Base-by-base conservation (phyloP, 2,329 filamentous ascomycete species). In the Sphaceloma murrayae region DNA sequence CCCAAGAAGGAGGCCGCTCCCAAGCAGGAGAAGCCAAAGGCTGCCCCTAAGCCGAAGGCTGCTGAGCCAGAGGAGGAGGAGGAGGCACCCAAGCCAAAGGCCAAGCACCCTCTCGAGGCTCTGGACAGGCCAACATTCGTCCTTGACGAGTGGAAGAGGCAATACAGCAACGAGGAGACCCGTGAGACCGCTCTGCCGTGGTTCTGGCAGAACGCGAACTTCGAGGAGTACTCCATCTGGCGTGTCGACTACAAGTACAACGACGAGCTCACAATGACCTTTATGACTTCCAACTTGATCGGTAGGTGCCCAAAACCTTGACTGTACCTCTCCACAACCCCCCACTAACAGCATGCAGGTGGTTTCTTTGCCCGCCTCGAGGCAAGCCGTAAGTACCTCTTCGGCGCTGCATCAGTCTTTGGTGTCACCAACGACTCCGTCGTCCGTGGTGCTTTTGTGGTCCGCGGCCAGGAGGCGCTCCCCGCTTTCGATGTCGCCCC, bases 281-380 rank as follows among this genome's bases (percentile, higher is more conserved):
- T 98, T 84, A 98, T 98, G 91, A 89, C 86, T 58, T 85, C 83
- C 77, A 98, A 98, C 79, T 74, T 96, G 68, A 89, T 98, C 65
- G 88, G 77, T 72, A 62, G 56, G 68, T 58, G 2, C 4, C 13
- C 10, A 4, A 5, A 16, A 4, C 4, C 13, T 17, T 7, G 3
- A 14, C 7, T 13, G 19, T 13, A 40, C 10, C 6, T 42, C 17
- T 46, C 16, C 9, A 36, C 10, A 14, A 7, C 10, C 29, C 44
- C 43, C 52, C 58, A 53, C 55, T 49, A 11, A 10, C 24, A 14
- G 14, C 10, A 19, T 9, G 5, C 48, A 73, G 70, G 85, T 69
- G 91, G 91, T 66, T 94, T 98, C 79, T 94, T 95, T 73, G 77
- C 79, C 67, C 91, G 91, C 75, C 85, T 98, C 49, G 91, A 98